These are phyloP conservation scores for Trichoderma pleuroti DNA, from an alignment of 2,329 filamentous ascomycete species.

Conservation along the genomic window DNA sequence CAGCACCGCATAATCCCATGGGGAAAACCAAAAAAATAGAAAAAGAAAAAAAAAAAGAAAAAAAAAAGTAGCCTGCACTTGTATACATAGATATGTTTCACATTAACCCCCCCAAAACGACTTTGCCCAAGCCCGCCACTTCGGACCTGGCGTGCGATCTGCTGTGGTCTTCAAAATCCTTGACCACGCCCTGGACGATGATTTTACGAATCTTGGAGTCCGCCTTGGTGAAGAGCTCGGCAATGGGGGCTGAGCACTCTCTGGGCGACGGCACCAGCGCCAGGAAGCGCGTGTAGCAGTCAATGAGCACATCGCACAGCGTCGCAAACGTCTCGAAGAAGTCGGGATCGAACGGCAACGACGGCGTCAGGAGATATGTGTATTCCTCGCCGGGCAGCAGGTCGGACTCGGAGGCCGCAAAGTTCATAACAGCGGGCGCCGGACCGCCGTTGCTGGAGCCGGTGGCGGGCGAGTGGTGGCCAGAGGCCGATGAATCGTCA, in stretches of 20 bases:
- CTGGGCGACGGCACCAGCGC: slow-evolving; percentile 71
- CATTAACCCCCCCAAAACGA: slow-evolving; percentile 85
- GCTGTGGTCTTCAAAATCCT: slow-evolving; percentile 90
- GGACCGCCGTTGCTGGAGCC: slow-evolving; percentile 25
- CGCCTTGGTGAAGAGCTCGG: slow-evolving; percentile 85
- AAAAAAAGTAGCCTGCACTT: background rate
- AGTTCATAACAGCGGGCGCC: slow-evolving; percentile 48
- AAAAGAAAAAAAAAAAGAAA: background rate
- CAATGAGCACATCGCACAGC: slow-evolving; percentile 90
- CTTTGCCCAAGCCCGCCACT: slow-evolving; percentile 78
- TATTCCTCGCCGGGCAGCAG: slow-evolving; percentile 83
- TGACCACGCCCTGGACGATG: slow-evolving; percentile 78
- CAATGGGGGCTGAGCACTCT: slow-evolving; percentile 65
- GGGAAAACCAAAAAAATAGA: too few species aligned
- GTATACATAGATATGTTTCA: slow-evolving; percentile 36
- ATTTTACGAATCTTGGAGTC: slow-evolving; percentile 85
- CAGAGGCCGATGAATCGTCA: slow-evolving; percentile 25
- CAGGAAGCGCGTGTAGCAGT: slow-evolving; percentile 80
- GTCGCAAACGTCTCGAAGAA: slow-evolving; percentile 97
- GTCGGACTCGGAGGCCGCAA: slow-evolving; percentile 59
- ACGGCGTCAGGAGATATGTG: slow-evolving; percentile 82
- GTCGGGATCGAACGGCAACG: slow-evolving; percentile 90
- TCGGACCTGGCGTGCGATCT: slow-evolving; percentile 73
- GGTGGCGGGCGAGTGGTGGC: background rate
- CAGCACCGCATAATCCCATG: background rate